Evolutionary conservation across 257 asterid species (phyloP).

Genomic region (Agastache rugosa): DNA sequence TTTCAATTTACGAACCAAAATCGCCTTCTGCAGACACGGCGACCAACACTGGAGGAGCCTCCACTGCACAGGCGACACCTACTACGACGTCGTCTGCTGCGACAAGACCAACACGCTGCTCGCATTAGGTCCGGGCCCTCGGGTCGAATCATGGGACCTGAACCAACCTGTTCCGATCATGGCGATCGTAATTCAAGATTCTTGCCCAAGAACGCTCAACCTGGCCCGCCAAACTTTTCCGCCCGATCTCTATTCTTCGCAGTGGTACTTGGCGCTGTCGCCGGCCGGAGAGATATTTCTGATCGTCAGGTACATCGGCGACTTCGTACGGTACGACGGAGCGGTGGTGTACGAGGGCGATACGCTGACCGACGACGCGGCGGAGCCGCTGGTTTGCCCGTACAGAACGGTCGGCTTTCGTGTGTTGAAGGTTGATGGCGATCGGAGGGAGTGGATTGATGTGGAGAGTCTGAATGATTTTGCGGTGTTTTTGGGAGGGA

Average conservation of each 20-base stretch:
- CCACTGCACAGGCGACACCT: neutral
- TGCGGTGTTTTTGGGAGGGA: conserved; percentile 48
- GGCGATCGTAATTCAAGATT: conserved; percentile 5
- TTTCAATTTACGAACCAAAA: fast-evolving
- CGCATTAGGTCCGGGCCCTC: conserved; percentile 27
- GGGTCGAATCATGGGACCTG: conserved; percentile 39
- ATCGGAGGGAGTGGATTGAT: conserved; percentile 23
- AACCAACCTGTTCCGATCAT: neutral
- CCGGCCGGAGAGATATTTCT: conserved; percentile 5
- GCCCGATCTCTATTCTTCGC: conserved; percentile 20
- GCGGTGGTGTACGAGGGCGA: conserved; percentile 42
- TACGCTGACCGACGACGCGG: conserved; percentile 21
- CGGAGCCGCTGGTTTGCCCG: conserved; percentile 32
- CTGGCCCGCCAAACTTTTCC: neutral
- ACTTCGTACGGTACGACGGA: conserved; percentile 40
- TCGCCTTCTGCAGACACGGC: conserved; percentile 31
- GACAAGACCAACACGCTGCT: neutral
- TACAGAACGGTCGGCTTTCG: conserved; percentile 39
- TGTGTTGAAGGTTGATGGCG: conserved; percentile 35
- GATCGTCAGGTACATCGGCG: conserved; percentile 44
- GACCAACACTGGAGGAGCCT: conserved; percentile 28
- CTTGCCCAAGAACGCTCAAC: conserved; percentile 17
- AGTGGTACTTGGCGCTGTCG: conserved; percentile 40
- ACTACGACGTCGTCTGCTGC: conserved; percentile 30
- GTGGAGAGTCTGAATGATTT: conserved; percentile 29